Base-by-base conservation (phyloP, 768 basidiomycete species). In the Tulasnella sp. region DNA sequence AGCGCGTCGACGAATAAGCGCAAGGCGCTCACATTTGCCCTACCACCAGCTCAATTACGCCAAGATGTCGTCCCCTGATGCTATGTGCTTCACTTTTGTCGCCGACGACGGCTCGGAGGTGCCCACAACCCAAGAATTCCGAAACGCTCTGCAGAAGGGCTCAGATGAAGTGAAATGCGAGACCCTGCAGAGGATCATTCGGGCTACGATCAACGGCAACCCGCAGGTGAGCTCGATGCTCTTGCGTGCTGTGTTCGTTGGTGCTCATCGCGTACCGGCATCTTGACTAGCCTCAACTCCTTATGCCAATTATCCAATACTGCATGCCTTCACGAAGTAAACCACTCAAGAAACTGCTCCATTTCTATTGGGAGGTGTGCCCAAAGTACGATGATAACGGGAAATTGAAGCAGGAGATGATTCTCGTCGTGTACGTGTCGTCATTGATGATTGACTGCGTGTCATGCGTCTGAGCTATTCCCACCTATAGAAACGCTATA, bases 341-440 rank as follows among this genome's bases (percentile, higher is more conserved):
- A 74, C 82, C 84, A 59, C 80, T 98, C 67, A 98, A 99, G 82
- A 99, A 98, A 74, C 72, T 96, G 62, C 74, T 97, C 35, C 90
- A 91, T 69, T 91, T 90, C 67, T 92, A 93, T 69, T 92, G 88
- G 88, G 89, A 98, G 72, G 86, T 98, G 19, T 98, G 93, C 71
- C 94, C 94, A 7, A 97, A 97, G 70, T 84, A 93, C 61, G 94
- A 98, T 65, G 94, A 98, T 65, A 83, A 80, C 62, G 94, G 94
- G 49, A 98, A 97, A 72, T 72, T 98, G 63, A 97, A 94, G 77
- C 96, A 98, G 72, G 94, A 99, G 74, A 98, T 98, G 94, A 98
- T 97, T 67, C 79, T 98, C 51, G 94, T 98, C 31, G 92, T 93
- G 90, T 93, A 69, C 68, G 89, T 80, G 15, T 49, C 35, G 34